A percentile compares a stretch with the other conserved stretches of the same genome.
Conservation (phyloP, 1,139 yeast species). For the Taphrina betulina region DNA sequence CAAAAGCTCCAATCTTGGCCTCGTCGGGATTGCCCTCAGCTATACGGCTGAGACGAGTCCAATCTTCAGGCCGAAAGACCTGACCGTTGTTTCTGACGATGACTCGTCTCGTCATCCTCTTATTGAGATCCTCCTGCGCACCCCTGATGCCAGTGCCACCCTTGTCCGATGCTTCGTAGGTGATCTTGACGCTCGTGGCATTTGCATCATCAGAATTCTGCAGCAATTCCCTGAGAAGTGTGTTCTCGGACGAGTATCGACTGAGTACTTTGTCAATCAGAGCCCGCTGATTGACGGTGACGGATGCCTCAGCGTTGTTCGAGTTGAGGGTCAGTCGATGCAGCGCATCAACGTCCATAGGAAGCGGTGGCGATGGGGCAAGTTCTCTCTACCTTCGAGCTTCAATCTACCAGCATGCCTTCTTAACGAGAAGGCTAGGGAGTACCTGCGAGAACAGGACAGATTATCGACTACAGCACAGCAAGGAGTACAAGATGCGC, state of each 20-base stretch:
- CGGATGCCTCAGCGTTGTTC: slow-evolving; percentile 20
- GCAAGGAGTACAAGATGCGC: no score
- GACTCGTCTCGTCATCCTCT: slow-evolving; percentile 4
- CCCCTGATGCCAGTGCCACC: not conserved
- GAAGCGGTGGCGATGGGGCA: no score
- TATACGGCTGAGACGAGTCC: slow-evolving; percentile 48
- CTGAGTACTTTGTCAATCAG: slow-evolving; percentile 31
- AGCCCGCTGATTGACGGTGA: slow-evolving; percentile 34
- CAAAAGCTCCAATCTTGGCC: slow-evolving; percentile 98
- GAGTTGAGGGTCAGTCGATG: slow-evolving; percentile 23
- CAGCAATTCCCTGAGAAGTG: slow-evolving; percentile 32
- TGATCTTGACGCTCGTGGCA: slow-evolving; percentile 45
- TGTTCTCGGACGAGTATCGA: slow-evolving; percentile 34
- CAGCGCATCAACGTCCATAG: slow-evolving; percentile 28
- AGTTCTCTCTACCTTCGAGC: no score
- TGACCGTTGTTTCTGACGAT: slow-evolving; percentile 44
- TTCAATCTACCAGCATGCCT: no score
- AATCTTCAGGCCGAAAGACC: slow-evolving; percentile 46
- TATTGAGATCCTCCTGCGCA: not conserved
- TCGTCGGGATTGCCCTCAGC: slow-evolving; percentile 69
- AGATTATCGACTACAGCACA: no score
- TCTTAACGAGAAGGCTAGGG: no score
- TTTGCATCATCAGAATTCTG: slow-evolving; percentile 48
- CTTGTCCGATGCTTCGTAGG: slow-evolving; percentile 32
- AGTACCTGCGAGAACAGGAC: no score